These are phyloP conservation scores for Pluteus cervinus DNA, from an alignment of 768 basidiomycete genomes.

Conservation along the genomic window DNA sequence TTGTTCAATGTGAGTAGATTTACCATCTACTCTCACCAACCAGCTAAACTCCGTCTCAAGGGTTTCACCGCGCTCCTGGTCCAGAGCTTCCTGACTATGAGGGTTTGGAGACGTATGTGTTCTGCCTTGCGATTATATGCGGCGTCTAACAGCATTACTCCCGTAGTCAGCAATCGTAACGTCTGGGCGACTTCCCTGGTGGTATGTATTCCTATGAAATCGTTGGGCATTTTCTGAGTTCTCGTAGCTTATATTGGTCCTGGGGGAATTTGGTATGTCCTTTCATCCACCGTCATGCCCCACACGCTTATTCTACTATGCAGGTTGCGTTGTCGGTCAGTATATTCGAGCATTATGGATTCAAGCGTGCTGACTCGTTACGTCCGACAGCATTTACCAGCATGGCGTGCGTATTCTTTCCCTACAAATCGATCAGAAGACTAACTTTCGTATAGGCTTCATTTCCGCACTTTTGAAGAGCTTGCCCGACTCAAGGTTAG, in stretches of 20 bases:
- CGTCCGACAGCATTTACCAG: constrained; percentile 23
- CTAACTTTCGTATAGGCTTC: constrained; percentile 14
- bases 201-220: constrained; percentile 9
- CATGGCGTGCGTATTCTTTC: constrained; percentile 26
- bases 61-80: constrained; percentile 43
- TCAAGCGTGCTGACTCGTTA: background rate
- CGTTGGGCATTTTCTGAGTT: background rate
- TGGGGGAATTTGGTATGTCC: constrained; percentile 19
- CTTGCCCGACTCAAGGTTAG: constrained; percentile 28
- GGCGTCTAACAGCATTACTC: constrained; percentile 3
- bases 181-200: constrained; percentile 13
- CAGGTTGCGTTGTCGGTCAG: constrained; percentile 17
- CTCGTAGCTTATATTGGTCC: constrained; percentile 14
- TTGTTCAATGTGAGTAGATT: constrained; percentile 36
- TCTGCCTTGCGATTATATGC: background rate
- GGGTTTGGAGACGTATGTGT: constrained; percentile 22
- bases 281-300: background rate
- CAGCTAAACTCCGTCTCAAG: constrained; percentile 14
- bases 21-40: background rate
- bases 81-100: constrained; percentile 29
- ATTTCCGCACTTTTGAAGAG: constrained; percentile 27
- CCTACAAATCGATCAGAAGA: background rate
- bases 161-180: constrained; percentile 20
- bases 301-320: background rate
- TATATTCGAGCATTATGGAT: background rate